Evolutionary conservation across 345 rosid genomes (phyloP).

Genomic region (Physaria fendleri): DNA sequence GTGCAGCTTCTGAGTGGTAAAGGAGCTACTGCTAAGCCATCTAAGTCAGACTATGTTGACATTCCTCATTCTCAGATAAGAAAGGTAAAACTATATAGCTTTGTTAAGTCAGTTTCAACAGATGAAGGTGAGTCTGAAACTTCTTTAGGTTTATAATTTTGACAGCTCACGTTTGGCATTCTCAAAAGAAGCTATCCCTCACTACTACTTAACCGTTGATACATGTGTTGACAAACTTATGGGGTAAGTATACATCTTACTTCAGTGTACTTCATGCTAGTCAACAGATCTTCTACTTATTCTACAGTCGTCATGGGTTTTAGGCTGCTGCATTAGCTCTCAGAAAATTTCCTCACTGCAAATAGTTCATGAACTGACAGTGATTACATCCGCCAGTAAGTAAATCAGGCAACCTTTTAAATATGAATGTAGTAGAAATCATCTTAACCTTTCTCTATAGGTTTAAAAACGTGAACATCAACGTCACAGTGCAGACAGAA

Average conservation of each 20-base stretch:
- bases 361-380: conserved; percentile 98
- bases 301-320: too few species aligned
- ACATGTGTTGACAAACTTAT: conserved; percentile 79
- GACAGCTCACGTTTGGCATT: conserved; percentile 68
- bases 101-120: too few species aligned
- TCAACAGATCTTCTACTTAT: too few species aligned
- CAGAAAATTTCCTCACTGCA: conserved; percentile 89
- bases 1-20: conserved; percentile 64
- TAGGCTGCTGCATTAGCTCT: conserved; percentile 99
- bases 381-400: conserved; percentile 91
- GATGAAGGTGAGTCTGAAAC: too few species aligned
- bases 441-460: conserved; percentile 29
- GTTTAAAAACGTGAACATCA: conserved; percentile 79
- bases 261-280: too few species aligned
- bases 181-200: conserved; percentile 94
- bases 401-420: conserved; percentile 10
- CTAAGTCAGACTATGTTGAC: conserved; percentile 64
- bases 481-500: conserved; percentile 94
- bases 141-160: conserved; percentile 8
- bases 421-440: not conserved
- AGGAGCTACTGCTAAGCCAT: conserved; percentile 45
- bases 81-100: conserved; percentile 47
- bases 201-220: conserved; percentile 86
- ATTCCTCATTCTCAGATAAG: conserved; percentile 84
- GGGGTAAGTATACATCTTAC: conserved; percentile 47